Evolutionary conservation across 163 green algal genomes (phyloP).

Genomic region (Trebouxia gelatinosa): DNA sequence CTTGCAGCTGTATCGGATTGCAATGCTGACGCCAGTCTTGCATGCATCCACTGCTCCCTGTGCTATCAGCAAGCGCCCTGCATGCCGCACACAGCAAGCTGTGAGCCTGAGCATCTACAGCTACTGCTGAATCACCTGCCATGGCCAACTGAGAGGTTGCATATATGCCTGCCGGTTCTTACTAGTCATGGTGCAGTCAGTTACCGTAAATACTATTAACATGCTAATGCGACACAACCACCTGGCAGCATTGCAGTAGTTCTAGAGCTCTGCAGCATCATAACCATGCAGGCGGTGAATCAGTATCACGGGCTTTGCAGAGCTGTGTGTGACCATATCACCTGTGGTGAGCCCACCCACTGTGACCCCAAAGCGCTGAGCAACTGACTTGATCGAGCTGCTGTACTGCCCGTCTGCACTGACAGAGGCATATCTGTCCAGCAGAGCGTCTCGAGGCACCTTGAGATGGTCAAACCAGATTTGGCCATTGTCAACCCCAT

Average conservation of each 20-base stretch:
- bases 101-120: too few relatives aligned
- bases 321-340: too few relatives aligned
- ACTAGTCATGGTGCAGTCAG: background rate
- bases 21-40: constrained; percentile 81
- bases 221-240: too few relatives aligned
- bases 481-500: constrained; percentile 73
- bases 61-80: constrained; percentile 76
- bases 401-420: constrained; percentile 60
- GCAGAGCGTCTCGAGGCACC: constrained; percentile 75
- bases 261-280: too few relatives aligned
- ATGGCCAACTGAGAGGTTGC: too few relatives aligned
- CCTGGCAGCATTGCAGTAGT: too few relatives aligned
- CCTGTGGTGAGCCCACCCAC: constrained; percentile 80
- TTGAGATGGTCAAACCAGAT: constrained; percentile 83
- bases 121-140: too few relatives aligned
- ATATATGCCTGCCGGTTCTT: too few relatives aligned
- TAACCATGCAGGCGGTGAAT: too few relatives aligned
- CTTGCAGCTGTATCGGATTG: constrained; percentile 71
- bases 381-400: constrained; percentile 60
- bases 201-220: background rate
- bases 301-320: too few relatives aligned
- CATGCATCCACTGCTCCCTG: constrained; percentile 69
- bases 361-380: constrained; percentile 79
- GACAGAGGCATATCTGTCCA: constrained; percentile 73
- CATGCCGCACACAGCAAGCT: too few relatives aligned